These are phyloP conservation scores for Thelonectria rubi DNA, from an alignment of 2,329 filamentous ascomycete genomes.

Conservation along the genomic window DNA sequence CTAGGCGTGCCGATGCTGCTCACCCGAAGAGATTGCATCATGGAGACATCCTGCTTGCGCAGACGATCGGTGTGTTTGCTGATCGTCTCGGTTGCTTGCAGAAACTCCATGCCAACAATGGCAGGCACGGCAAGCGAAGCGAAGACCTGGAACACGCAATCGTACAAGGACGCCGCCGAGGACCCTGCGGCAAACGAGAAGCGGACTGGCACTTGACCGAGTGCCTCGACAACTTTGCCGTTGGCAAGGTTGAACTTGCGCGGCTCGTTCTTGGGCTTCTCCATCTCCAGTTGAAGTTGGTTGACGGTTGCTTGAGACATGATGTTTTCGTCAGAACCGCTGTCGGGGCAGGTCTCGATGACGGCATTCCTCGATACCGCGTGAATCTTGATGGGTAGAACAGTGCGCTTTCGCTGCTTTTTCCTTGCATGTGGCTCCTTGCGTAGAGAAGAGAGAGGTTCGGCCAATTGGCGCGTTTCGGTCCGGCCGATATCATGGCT, in stretches of 20 bases:
- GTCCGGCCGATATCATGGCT: too few relatives aligned
- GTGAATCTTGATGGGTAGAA: neutral
- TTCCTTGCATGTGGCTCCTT: neutral
- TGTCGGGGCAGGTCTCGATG: slow-evolving; percentile 13
- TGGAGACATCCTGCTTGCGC: neutral
- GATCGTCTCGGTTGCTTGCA: neutral
- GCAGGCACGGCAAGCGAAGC: slow-evolving; percentile 7
- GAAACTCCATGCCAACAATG: slow-evolving; percentile 12
- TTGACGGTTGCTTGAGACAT: neutral
- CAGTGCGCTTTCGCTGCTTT: neutral
- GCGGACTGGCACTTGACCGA: neutral
- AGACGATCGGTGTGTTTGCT: neutral
- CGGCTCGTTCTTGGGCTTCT: neutral
- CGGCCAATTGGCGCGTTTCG: too few relatives aligned
- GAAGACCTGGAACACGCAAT: slow-evolving; percentile 11
- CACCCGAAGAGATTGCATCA: neutral
- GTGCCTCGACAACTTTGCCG: neutral
- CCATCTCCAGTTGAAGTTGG: neutral
- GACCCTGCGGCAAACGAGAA: neutral
- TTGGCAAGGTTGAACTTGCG: neutral
- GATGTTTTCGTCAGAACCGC: slow-evolving; percentile 19
- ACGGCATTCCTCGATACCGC: too few relatives aligned
- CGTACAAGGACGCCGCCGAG: neutral
- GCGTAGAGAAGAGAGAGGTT: neutral
- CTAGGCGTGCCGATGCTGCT: neutral